Evolutionary conservation across 768 basidiomycete species (phyloP).

Genomic region (Auriscalpium vulgare): DNA sequence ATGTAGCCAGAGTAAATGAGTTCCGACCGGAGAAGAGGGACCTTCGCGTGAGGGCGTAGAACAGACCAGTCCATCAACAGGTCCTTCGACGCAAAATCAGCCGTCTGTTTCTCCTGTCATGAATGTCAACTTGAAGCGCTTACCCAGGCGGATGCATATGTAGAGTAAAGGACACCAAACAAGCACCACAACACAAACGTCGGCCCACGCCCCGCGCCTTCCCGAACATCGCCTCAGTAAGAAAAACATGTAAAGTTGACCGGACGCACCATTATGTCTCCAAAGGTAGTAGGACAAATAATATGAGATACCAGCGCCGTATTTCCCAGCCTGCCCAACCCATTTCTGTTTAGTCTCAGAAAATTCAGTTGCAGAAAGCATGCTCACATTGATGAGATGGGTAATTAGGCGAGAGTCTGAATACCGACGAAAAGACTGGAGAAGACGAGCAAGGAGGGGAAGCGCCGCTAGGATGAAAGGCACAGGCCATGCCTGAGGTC

Average conservation of each 20-base stretch:
- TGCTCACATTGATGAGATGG: slow-evolving; percentile 81
- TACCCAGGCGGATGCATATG: slow-evolving; percentile 79
- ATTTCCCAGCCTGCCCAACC: slow-evolving; percentile 70
- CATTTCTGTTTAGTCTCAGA: not conserved
- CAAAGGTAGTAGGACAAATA: slow-evolving; percentile 71
- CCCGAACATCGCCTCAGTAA: not conserved
- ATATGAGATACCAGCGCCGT: slow-evolving; percentile 54
- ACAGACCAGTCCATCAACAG: slow-evolving; percentile 90
- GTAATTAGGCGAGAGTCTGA: slow-evolving; percentile 62
- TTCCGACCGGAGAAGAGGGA: slow-evolving; percentile 64
- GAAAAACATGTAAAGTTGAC: not conserved
- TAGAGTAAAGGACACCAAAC: slow-evolving; percentile 49
- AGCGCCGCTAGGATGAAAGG: slow-evolving; percentile 52
- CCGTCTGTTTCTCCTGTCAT: not conserved
- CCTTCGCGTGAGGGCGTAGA: slow-evolving; percentile 43
- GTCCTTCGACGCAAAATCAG: slow-evolving; percentile 42
- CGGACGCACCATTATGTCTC: slow-evolving; percentile 50
- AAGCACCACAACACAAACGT: slow-evolving; percentile 66
- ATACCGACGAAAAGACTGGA: slow-evolving; percentile 87
- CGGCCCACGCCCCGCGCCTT: slow-evolving; percentile 32
- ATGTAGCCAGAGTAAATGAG: slow-evolving; percentile 62
- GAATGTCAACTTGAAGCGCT: slow-evolving; percentile 18
- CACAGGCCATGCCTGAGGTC: slow-evolving; percentile 47
- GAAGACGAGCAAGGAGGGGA: slow-evolving; percentile 69
- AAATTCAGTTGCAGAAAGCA: not conserved